Evolutionary conservation across 2,329 filamentous ascomycete genomes (phyloP), one percentile per base, ranked within the genome.

Genomic region (Apiospora marii): DNA sequence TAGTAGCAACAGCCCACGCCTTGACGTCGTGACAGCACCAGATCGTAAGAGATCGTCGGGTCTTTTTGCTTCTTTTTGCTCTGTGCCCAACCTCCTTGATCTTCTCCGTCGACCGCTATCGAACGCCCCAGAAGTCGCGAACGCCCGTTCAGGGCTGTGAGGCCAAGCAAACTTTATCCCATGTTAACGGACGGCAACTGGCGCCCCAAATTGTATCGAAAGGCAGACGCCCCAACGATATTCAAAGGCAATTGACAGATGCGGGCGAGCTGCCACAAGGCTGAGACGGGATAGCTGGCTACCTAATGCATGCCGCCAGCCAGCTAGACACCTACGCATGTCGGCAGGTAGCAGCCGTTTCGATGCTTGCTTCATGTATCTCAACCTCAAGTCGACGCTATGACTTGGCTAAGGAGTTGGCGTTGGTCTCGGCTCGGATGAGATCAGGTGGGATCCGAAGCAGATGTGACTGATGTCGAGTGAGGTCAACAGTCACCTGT

Each of bases 181-280:
- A 37, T n/a, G 12, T n/a, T 64, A n/a, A 41, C 58, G 22, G 34
- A 64, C 34, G 8, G 58, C 37, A 41, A 37, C 22, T 3, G 34
- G 19, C 34, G 58, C 58, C 10, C 22, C 24, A 41, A 64, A 5
- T n/a, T 64, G 58, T n/a, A 41, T 64, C 34, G 19, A 41, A 41
- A 41, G 58, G 19, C 34, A 64, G 4, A n/a, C 58, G 58, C 58
- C 58, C n/a, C 34, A 41, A 37, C 58, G 16, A 41, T 64, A 24
- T 41, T 22, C 14, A 64, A 41, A 64, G 58, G 58, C 34, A 64
- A 41, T 64, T 64, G 58, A 64, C 58, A 64, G 34, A 64, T 64
- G 58, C 30, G 34, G 30, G 30, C 34, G 34, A 41, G 58, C 34
- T n/a, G 30, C 34, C 34, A 64, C 58, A 64, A 41, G 58, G 58